A percentile compares a stretch with the other conserved stretches of the same genome.
Evolutionary conservation across 1,284 basidiomycete species (phyloP).

Genomic region (Ceratobasidium sp.): DNA sequence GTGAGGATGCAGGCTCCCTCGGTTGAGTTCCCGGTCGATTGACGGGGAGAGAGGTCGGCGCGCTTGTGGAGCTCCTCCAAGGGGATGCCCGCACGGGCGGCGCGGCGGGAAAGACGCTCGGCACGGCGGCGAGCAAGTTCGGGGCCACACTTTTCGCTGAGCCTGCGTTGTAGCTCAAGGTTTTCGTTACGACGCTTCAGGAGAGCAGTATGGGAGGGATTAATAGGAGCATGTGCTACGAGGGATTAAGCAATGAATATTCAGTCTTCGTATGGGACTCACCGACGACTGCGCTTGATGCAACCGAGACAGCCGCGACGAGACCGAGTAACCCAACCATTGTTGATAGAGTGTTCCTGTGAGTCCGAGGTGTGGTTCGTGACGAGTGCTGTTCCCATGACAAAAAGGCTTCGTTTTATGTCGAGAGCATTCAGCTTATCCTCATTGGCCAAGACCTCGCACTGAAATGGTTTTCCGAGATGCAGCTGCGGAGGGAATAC

Average conservation of each 20-base stretch:
- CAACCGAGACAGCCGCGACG: slow-evolving; percentile 1
- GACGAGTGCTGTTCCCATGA: too few species aligned
- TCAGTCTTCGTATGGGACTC: not conserved
- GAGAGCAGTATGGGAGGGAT: slow-evolving; percentile 15
- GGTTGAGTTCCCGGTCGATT: slow-evolving; percentile 25
- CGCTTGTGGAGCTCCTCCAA: slow-evolving; percentile 15
- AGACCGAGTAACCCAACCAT: slow-evolving; percentile 15
- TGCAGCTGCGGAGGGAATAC: too few species aligned
- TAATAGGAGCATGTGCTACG: slow-evolving; percentile 9
- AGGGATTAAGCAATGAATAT: not conserved
- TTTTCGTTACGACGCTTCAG: slow-evolving; percentile 17
- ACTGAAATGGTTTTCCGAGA: too few species aligned
- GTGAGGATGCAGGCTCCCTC: slow-evolving; percentile 39
- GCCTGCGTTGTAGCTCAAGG: slow-evolving; percentile 20
- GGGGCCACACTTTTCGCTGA: slow-evolving; percentile 9
- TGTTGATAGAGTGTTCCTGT: too few species aligned
- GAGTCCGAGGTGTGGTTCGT: too few species aligned
- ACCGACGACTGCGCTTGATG: slow-evolving; percentile 8
- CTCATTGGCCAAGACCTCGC: too few species aligned
- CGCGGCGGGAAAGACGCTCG: slow-evolving; percentile 4
- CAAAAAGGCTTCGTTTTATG: too few species aligned
- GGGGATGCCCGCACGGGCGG: slow-evolving; percentile 6
- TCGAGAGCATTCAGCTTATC: too few species aligned
- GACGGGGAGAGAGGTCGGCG: slow-evolving; percentile 1
- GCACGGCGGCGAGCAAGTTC: slow-evolving; percentile 24